These are phyloP conservation scores for Hypoxylon crocopeplum DNA, from an alignment of 495 filamentous ascomycete species.

Conservation along the genomic window DNA sequence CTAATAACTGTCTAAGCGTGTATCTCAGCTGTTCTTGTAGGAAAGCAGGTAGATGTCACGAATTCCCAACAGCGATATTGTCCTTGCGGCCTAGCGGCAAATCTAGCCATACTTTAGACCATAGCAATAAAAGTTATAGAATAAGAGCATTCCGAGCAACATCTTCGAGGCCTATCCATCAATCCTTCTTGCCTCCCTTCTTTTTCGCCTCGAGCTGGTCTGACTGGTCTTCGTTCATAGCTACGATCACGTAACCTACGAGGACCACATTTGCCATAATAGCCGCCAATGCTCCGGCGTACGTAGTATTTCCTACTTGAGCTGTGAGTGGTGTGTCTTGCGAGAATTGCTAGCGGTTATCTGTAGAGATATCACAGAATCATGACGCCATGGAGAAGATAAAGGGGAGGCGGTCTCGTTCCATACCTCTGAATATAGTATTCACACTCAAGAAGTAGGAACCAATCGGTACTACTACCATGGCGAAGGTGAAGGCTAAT, in stretches of 20 bases:
- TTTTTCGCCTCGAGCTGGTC: constrained; percentile 47
- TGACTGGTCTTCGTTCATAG: constrained; percentile 87
- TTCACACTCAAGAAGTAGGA: constrained; percentile 85
- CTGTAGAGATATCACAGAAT: background rate
- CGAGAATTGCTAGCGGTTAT: constrained; percentile 2
- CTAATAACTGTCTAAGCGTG: no score
- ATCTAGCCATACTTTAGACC: no score
- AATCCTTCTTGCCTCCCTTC: constrained; percentile 35
- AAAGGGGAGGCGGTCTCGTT: background rate
- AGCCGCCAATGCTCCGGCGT: constrained; percentile 82
- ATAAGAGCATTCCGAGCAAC: no score
- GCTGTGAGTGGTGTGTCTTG: no score
- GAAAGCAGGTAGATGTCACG: no score
- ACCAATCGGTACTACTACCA: constrained; percentile 83
- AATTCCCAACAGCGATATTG: no score
- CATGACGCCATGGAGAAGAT: background rate
- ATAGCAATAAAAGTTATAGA: no score
- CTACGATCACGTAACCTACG: constrained; percentile 88
- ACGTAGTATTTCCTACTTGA: constrained; percentile 79
- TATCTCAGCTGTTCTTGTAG: no score
- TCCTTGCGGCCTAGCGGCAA: no score
- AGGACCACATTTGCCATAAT: constrained; percentile 91
- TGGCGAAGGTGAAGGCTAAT: constrained; percentile 86
- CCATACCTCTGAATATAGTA: constrained; percentile 75
- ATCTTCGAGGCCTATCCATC: constrained; percentile 6